Base-by-base conservation (phyloP, 768 basidiomycete species). In the Cystofilobasidium capitatum region DNA sequence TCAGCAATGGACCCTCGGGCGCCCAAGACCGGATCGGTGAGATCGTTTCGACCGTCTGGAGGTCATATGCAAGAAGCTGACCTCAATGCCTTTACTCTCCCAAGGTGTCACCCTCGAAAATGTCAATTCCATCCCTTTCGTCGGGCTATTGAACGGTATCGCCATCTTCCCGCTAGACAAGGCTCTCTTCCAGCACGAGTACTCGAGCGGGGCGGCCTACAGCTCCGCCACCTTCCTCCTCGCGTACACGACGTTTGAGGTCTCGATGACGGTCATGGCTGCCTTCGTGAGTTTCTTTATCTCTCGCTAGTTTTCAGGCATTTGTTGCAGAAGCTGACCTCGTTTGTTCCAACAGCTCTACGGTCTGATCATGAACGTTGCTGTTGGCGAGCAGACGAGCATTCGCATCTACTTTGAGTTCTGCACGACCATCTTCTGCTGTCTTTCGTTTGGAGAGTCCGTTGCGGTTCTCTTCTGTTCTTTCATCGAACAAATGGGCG, bases 121-220 rank as follows among this genome's bases (percentile, higher is more conserved):
- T 24, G 74, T 74, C 35, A 64, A 72, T 37, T 62, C 26, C 17
- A 42, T 62, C 24, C 4, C 60, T 24, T 29, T 26, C 62, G 65
- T 71, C 57, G 61, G 69, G 4, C 72, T 79, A 17, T 70, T 79
- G 7, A 75, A 75, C 42, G 76, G 75, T 26, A 74, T 78, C 66
- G 74, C 80, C 9, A 75, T 81, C 67, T 82, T 78, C 71, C 81
- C 81, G 0, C 73, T 74, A 26, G 81, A 82, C 58, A 75, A 77
- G 57, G 75, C 79, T 33, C 69, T 80, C 6, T 82, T 79, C 71
- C 75, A 79, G 65, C 78, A 81, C 71, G 81, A 81, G 70, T 77
- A 75, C 58, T 72, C 73, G 22, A 77, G 76, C 26, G 77, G 76
- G 17, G 81, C 79, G 0, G 72, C 76, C 6, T 81, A 82, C 66